Evolutionary conservation across 2,329 filamentous ascomycete genomes (phyloP).

Genomic region (Magnaporthiopsis rhizophila): DNA sequence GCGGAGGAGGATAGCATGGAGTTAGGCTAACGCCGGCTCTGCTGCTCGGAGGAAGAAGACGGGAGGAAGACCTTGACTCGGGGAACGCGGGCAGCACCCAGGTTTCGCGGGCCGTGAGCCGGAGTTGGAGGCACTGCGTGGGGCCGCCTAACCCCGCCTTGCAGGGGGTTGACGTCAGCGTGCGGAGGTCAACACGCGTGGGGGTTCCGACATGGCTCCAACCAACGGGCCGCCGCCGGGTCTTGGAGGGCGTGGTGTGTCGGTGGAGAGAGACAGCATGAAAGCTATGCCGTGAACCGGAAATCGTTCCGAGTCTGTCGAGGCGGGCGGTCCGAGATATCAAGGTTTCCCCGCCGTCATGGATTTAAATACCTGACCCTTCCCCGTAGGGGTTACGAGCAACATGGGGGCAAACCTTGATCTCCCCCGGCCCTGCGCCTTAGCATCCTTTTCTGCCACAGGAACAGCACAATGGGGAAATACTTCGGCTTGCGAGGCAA

Average conservation of each 20-base stretch:
- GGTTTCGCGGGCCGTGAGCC: not conserved
- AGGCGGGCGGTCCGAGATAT: too few species aligned
- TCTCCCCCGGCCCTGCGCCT: not conserved
- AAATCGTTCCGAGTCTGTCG: not conserved
- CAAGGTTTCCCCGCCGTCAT: not conserved
- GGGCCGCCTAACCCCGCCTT: not conserved
- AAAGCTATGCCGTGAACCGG: not conserved
- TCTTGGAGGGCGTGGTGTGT: not conserved
- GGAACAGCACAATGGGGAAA: conserved; percentile 18
- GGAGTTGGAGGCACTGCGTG: not conserved
- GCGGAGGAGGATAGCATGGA: too few species aligned
- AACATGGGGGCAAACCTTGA: too few species aligned
- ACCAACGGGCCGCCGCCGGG: not conserved
- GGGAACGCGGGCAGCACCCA: not conserved
- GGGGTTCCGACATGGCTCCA: too few species aligned
- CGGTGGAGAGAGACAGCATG: not conserved
- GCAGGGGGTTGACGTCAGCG: not conserved
- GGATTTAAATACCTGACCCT: not conserved
- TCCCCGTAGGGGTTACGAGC: not conserved
- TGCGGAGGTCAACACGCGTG: not conserved
- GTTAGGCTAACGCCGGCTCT: too few species aligned
- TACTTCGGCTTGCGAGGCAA: conserved; percentile 61
- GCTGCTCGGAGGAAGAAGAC: too few species aligned
- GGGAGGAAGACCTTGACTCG: conserved; percentile 11
- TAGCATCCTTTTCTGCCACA: not conserved